Evolutionary conservation across 306 rosid genomes (phyloP).

Genomic region (Begonia peltatifolia): DNA sequence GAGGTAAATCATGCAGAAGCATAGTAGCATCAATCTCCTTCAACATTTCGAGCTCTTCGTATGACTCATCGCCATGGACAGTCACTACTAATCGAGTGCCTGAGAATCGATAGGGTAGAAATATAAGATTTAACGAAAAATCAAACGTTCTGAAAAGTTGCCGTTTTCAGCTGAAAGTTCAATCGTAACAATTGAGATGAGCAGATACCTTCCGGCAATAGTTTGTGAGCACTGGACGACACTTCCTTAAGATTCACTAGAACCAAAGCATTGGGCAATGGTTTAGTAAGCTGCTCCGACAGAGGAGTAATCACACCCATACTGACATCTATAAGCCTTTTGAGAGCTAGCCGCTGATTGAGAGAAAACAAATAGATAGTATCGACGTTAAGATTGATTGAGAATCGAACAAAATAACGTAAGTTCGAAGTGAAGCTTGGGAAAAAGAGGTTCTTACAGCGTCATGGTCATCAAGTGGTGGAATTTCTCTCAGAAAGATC

Average conservation of each 20-base stretch:
- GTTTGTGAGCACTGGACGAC: constrained; percentile 78
- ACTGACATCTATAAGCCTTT: constrained; percentile 79
- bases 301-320: constrained; percentile 84
- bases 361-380: too few relatives aligned
- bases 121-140: constrained; percentile 1
- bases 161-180: constrained; percentile 6
- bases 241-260: constrained; percentile 82
- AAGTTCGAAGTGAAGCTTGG: not conserved
- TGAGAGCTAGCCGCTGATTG: constrained; percentile 82
- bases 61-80: constrained; percentile 74
- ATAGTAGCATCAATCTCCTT: constrained; percentile 66
- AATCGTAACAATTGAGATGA: not conserved
- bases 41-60: constrained; percentile 59
- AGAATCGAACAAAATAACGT: constrained; percentile 2
- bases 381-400: not conserved
- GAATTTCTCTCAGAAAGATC: constrained; percentile 79
- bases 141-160: too few relatives aligned
- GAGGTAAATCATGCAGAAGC: constrained; percentile 81
- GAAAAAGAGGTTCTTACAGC: constrained; percentile 47
- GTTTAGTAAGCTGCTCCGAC: constrained; percentile 90
- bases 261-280: constrained; percentile 86
- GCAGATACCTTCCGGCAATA: constrained; percentile 72
- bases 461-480: constrained; percentile 54
- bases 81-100: constrained; percentile 89
- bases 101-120: constrained; percentile 15